phyloP scores from a whole-genome alignment of 2,329 filamentous ascomycete species.

The Thermoascus crustaceus region DNA sequence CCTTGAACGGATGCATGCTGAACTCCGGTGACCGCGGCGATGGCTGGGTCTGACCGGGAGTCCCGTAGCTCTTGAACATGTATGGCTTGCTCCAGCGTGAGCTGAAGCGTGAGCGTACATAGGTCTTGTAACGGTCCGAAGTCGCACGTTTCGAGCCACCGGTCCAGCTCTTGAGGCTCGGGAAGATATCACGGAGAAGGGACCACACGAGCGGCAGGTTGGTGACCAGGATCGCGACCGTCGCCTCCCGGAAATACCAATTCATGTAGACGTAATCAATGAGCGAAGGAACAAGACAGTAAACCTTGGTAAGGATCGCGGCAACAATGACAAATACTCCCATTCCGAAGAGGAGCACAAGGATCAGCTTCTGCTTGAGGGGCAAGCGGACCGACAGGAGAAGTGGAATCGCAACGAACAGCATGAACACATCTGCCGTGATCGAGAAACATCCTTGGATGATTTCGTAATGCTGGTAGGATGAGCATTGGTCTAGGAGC shows the following conservation, averaged over 20 bases:
- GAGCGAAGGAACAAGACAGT: slow-evolving; percentile 35
- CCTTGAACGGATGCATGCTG: slow-evolving; percentile 23
- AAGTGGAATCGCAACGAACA: slow-evolving; percentile 36
- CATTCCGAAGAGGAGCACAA: slow-evolving; percentile 37
- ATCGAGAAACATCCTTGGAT: slow-evolving; percentile 40
- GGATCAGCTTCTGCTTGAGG: slow-evolving; percentile 36
- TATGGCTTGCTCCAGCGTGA: slow-evolving; percentile 23
- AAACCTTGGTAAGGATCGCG: slow-evolving; percentile 43
- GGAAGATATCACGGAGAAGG: slow-evolving; percentile 42
- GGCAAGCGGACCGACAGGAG: slow-evolving; percentile 34
- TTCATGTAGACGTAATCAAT: slow-evolving; percentile 39
- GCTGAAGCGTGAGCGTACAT: too few relatives aligned
- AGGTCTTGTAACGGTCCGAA: slow-evolving; percentile 20
- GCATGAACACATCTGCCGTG: slow-evolving; percentile 37
- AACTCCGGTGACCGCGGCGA: slow-evolving; percentile 22
- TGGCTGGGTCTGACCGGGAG: too few relatives aligned
- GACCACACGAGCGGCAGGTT: slow-evolving; percentile 47
- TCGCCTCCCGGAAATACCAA: slow-evolving; percentile 42
- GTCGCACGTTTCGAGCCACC: slow-evolving; percentile 27
- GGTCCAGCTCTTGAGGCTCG: slow-evolving; percentile 32
- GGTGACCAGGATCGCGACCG: slow-evolving; percentile 40
- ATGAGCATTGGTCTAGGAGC: slow-evolving; percentile 31
- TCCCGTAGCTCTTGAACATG: slow-evolving; percentile 19
- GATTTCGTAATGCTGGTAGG: slow-evolving; percentile 39
- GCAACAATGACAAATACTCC: slow-evolving; percentile 42